A percentile compares a stretch with the other conserved stretches of the same genome.
These are phyloP conservation scores for Colletotrichum gigasporum DNA, from an alignment of 2,329 filamentous ascomycete genomes.

Conservation along the genomic window DNA sequence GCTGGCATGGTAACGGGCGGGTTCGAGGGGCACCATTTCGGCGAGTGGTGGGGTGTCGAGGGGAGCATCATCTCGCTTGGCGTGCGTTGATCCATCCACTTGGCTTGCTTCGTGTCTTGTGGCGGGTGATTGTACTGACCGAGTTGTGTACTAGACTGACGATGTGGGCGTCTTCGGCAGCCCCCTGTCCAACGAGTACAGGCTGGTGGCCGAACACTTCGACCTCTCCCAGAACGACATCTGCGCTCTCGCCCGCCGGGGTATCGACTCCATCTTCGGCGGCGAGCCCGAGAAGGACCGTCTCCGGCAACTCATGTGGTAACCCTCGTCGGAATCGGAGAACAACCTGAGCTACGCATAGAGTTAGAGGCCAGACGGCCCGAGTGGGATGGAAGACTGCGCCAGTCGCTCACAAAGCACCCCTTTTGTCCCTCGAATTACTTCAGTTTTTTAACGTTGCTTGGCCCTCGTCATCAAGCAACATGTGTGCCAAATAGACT, in stretches of 20 bases:
- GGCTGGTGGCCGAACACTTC: slow-evolving; percentile 77
- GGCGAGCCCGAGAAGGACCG: slow-evolving; percentile 68
- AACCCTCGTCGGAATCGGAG: not conserved
- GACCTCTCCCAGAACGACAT: slow-evolving; percentile 56
- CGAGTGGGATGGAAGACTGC: no score
- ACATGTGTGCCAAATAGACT: no score
- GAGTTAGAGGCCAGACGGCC: no score
- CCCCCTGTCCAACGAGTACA: slow-evolving; percentile 79
- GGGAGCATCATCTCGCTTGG: slow-evolving; percentile 72
- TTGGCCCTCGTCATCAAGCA: no score
- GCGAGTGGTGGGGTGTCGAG: slow-evolving; percentile 71
- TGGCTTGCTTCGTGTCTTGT: not conserved
- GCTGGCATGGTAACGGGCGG: slow-evolving; percentile 76
- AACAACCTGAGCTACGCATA: not conserved
- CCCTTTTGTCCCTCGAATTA: no score
- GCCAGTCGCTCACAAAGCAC: no score
- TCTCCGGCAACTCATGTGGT: slow-evolving; percentile 62
- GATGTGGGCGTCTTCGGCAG: slow-evolving; percentile 86
- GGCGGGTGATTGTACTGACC: not conserved
- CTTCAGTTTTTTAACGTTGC: no score
- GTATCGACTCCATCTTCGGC: slow-evolving; percentile 74
- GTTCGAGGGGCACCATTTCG: slow-evolving; percentile 79
- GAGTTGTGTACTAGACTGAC: slow-evolving; percentile 71
- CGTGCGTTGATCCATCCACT: slow-evolving; percentile 59
- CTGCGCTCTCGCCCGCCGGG: slow-evolving; percentile 66